Conservation (phyloP, 176 grass and related monocot genomes). For the Hordeum vulgare region MorexV3_pseudomolecules_assembly NC_058518.1:477899677-477900176, state of each 20-base stretch:
- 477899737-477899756: slow-evolving; percentile 75
- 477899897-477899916: slow-evolving; percentile 89
- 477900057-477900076: slow-evolving; percentile 71
- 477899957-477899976: slow-evolving; percentile 26
- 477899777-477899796: slow-evolving; percentile 74
- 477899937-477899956: slow-evolving; percentile 37
- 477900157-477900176: slow-evolving; percentile 56
- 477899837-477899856: slow-evolving; percentile 61
- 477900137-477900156: slow-evolving; percentile 72
- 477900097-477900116: slow-evolving; percentile 53
- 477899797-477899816: slow-evolving; percentile 67
- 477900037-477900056: slow-evolving; percentile 76
- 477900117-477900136: slow-evolving; percentile 47
- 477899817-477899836: slow-evolving; percentile 60
- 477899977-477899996: slow-evolving; percentile 60
- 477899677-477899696: slow-evolving; percentile 86
- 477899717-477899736: slow-evolving; percentile 72
- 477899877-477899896: slow-evolving; percentile 78
- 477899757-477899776: slow-evolving; percentile 84
- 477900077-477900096: slow-evolving; percentile 52
- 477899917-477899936: slow-evolving; percentile 77
- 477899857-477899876: slow-evolving; percentile 77
- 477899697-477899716: slow-evolving; percentile 77
- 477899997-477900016: slow-evolving; percentile 89
- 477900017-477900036: slow-evolving; percentile 93